phyloP scores from a whole-genome alignment of 805 yeast species.

The Monosporozyma aquatica region DNA sequence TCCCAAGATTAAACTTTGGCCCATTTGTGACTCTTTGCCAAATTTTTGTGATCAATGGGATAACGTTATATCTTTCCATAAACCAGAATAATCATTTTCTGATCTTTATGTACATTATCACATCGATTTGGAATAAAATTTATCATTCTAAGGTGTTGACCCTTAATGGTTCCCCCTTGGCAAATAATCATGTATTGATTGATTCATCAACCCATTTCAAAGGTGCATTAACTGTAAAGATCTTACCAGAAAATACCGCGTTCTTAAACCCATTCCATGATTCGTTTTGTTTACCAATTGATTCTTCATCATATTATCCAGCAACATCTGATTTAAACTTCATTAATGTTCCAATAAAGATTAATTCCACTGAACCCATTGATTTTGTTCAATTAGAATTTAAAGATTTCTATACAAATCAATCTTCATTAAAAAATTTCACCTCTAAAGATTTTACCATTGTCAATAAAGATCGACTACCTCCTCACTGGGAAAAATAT shows the following conservation, averaged over 20 bases:
- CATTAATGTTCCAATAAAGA: conserved; percentile 51
- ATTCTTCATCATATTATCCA: conserved; percentile 15
- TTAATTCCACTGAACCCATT: conserved; percentile 72
- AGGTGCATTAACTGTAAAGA: conserved; percentile 79
- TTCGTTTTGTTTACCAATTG: conserved; percentile 49
- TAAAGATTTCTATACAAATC: conserved; percentile 46
- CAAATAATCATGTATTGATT: conserved; percentile 13
- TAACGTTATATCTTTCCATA: conserved; percentile 48
- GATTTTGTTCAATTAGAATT: conserved; percentile 56
- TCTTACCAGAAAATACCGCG: conserved; percentile 86
- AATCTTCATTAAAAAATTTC: conserved; percentile 41
- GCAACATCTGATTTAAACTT: conserved; percentile 6
- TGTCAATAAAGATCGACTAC: conserved; percentile 17
- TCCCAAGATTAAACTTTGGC: conserved; percentile 64
- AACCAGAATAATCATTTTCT: conserved; percentile 42
- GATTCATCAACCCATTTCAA: conserved; percentile 49
- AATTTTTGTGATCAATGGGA: conserved; percentile 37
- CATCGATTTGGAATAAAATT: conserved; percentile 34
- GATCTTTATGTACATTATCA: conserved; percentile 29
- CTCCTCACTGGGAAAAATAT: conserved; percentile 11
- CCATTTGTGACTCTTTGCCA: conserved; percentile 45
- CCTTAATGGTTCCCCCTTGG: conserved; percentile 41
- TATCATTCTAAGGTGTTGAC: conserved; percentile 39
- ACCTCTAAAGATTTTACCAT: conserved; percentile 47
- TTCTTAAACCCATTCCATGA: conserved; percentile 65